A percentile compares a stretch with the other conserved stretches of the same genome.
phyloP scores from a whole-genome alignment of 1,139 yeast genomes.

The Candida mesenterica region DNA sequence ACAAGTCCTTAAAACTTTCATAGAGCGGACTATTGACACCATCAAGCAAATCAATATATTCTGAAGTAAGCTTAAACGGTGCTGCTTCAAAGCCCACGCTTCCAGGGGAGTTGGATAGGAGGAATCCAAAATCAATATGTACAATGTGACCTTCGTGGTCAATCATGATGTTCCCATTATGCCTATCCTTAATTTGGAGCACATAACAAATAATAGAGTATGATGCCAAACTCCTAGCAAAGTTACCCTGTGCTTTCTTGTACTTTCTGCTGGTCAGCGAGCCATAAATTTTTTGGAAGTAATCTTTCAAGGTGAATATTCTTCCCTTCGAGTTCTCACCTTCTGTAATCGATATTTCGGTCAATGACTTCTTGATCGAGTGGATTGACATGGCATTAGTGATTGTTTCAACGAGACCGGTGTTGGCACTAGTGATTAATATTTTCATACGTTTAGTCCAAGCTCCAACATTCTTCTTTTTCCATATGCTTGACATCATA shows the following conservation, averaged over 20 bases:
- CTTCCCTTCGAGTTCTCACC: conserved; percentile 69
- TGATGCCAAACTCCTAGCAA: conserved; percentile 81
- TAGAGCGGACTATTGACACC: conserved; percentile 66
- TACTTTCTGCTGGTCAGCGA: conserved; percentile 49
- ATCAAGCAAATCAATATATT: conserved; percentile 83
- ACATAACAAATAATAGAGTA: conserved; percentile 87
- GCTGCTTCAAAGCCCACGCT: conserved; percentile 97
- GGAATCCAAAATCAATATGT: conserved; percentile 93
- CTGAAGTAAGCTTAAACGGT: conserved; percentile 87
- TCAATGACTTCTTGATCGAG: conserved; percentile 87
- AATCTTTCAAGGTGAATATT: conserved; percentile 72
- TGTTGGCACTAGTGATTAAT: conserved; percentile 80
- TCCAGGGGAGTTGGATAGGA: conserved; percentile 92
- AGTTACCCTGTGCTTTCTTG: conserved; percentile 75
- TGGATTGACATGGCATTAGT: conserved; percentile 92
- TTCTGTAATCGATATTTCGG: conserved; percentile 64
- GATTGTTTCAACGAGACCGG: conserved; percentile 93
- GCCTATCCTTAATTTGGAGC: conserved; percentile 90
- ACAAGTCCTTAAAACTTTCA: conserved; percentile 54
- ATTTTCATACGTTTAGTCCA: conserved; percentile 96
- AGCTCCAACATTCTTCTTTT: conserved; percentile 51
- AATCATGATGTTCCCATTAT: conserved; percentile 92
- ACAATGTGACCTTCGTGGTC: conserved; percentile 94
- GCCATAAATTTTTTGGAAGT: conserved; percentile 75
- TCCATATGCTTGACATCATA: conserved; percentile 85